Percentiles rank a stretch among this genome's conserved stretches.
Evolutionary conservation across 495 filamentous ascomycete genomes (phyloP).

Genomic region (Trichocladium uniseriatum): DNA sequence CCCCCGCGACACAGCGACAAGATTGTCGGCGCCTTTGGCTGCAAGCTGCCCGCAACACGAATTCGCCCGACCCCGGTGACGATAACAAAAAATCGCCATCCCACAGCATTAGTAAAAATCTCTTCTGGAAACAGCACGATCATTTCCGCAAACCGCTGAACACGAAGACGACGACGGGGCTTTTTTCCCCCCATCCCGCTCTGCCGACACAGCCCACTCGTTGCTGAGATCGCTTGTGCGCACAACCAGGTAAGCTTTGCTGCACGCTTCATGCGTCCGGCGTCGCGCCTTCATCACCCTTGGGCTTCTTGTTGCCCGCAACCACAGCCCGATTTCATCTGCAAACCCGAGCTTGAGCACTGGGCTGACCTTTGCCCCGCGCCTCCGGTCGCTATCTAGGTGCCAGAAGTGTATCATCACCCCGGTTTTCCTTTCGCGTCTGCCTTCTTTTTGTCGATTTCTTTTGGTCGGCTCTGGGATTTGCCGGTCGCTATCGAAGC

Average conservation of each 20-base stretch:
- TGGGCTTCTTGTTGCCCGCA: no score
- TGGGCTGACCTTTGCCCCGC: conserved; percentile 1
- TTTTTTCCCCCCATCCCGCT: conserved; percentile 14
- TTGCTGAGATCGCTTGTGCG: conserved; percentile 29
- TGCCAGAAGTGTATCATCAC: conserved; percentile 25
- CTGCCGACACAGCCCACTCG: conserved; percentile 13
- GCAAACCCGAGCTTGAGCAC: background rate
- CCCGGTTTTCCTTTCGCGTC: conserved; percentile 13
- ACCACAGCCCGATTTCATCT: background rate
- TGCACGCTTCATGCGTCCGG: background rate
- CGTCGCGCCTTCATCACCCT: no score
- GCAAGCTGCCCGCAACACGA: no score
- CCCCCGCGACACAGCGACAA: conserved; percentile 10
- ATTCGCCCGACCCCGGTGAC: conserved; percentile 18
- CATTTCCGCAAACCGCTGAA: conserved; percentile 3
- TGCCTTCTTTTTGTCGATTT: conserved; percentile 5
- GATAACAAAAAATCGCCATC: conserved; percentile 21
- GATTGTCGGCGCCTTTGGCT: conserved; percentile 11
- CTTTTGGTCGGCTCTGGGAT: conserved; percentile 15
- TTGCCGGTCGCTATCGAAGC: conserved; percentile 25
- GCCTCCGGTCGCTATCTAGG: conserved; percentile 2
- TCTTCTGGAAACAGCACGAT: background rate
- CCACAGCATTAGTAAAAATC: conserved; percentile 9
- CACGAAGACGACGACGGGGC: conserved; percentile 13
- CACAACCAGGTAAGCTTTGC: conserved; percentile 3